Base-by-base conservation (phyloP, 78 protist genomes). In the Dictyostelium discoideum region DNA sequence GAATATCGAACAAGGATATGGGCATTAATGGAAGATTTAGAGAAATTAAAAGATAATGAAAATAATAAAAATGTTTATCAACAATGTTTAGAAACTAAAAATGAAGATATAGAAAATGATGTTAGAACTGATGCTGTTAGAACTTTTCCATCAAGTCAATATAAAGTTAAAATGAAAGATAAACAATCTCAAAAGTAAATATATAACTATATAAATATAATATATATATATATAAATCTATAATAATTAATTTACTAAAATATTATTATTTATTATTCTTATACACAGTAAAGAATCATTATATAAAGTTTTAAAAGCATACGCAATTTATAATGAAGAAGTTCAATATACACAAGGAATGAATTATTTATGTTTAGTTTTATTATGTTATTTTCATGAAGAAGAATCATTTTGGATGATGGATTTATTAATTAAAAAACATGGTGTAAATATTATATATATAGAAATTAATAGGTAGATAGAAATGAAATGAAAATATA, bases 321-420 rank as follows among this genome's bases (percentile, higher is more conserved):
- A 90, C 54, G 94, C 94, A 32, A 90, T 65, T 11, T 90, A 90
- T 73, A 90, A 90, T 82, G 82, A 65, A 44, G 94, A 90, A 24
- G 94, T 90, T 26, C 77, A 67, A 82, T 90, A 90, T 72, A 90
- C 94, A 11, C 94, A 90, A 73, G 94, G 94, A 29, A 90, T 90
- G 94, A 90, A 90, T 50, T 90, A 90, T 82, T n/a, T 90, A 46
- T 84, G 87, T 57, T 54, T 90, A 20, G 50, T 90, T 46, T n/a
- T 90, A 48, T 32, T 90, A 72, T 90, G 94, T 60, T 90, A 90
- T 82, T 90, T 69, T 69, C 18, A 22, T 65, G 94, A 90, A 69
- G 82, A 69, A 54, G 83, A 90, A 22, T 80, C 94, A 72, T 90
- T 90, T 82, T 90, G 94, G 94, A 67, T 90, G 87, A 57, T 90